A percentile compares a stretch with the other conserved stretches of the same genome.
Conservation (phyloP, 2,329 filamentous ascomycete species). For the Aureobasidium namibiae region DNA sequence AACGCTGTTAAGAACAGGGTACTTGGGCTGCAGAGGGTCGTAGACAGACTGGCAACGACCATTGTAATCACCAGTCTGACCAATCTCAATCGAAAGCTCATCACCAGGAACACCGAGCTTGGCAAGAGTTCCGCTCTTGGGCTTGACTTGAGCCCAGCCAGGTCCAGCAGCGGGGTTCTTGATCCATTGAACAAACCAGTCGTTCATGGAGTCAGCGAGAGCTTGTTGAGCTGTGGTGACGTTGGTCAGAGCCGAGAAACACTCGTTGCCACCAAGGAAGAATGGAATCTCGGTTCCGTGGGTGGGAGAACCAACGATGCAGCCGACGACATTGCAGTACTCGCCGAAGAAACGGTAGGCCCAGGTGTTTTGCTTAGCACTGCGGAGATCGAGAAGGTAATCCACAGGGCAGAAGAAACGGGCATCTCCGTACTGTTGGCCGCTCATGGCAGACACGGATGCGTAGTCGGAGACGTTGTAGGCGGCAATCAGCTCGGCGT, state of each 20-base stretch:
- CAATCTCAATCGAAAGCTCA: conserved; percentile 4
- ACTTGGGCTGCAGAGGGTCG: conserved; percentile 6
- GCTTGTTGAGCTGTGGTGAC: conserved; percentile 5
- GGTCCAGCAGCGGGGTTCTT: conserved; percentile 11
- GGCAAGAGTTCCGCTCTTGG: background rate
- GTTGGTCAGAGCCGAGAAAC: background rate
- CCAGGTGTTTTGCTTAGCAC: conserved; percentile 13
- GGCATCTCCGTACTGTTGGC: conserved; percentile 36
- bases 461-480: conserved; percentile 31
- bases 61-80: conserved; percentile 2
- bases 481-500: conserved; percentile 25
- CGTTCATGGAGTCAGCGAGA: conserved; percentile 9
- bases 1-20: conserved; percentile 15
- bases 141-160: conserved; percentile 1
- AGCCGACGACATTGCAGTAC: conserved; percentile 17
- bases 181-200: conserved; percentile 11
- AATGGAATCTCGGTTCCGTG: conserved; percentile 11
- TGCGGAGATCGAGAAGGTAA: conserved; percentile 5
- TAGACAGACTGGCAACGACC: conserved; percentile 8
- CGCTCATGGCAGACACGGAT: conserved; percentile 34
- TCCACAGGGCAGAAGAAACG: conserved; percentile 9
- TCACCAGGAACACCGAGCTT: conserved; percentile 10
- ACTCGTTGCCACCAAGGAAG: background rate
- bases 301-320: background rate
- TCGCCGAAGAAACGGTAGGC: conserved; percentile 35